Conservation (phyloP, 1,284 basidiomycete species). For the Cutaneotrichosporon spelunceum region DNA sequence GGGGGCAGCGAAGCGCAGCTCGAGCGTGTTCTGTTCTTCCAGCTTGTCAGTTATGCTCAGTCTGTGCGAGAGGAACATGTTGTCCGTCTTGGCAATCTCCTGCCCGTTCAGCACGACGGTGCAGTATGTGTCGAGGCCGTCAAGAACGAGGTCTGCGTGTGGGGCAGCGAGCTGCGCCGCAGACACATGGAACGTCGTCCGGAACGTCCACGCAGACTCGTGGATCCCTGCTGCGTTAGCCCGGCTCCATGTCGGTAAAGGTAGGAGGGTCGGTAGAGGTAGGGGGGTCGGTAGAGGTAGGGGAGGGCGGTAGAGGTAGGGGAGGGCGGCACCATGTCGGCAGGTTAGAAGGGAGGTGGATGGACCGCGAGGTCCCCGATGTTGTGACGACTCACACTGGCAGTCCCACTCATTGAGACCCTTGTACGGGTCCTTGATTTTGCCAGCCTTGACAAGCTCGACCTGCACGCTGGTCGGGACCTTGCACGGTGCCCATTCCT, state of each 20-base stretch:
- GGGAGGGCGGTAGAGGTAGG: neutral
- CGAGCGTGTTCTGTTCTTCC: conserved; percentile 63
- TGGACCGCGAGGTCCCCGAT: neutral
- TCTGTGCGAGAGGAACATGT: conserved; percentile 74
- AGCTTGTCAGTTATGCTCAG: conserved; percentile 60
- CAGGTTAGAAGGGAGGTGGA: neutral
- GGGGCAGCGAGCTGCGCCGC: conserved; percentile 55
- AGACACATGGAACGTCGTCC: conserved; percentile 61
- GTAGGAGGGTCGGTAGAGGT: neutral
- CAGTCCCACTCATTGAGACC: conserved; percentile 80
- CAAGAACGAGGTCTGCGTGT: conserved; percentile 69
- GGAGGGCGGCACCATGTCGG: no score
- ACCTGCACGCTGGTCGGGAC: conserved; percentile 80
- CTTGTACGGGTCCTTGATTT: conserved; percentile 73
- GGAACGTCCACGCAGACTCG: conserved; percentile 81
- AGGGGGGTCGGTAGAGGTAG: neutral
- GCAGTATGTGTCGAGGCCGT: conserved; percentile 83
- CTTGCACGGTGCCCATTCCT: conserved; percentile 30
- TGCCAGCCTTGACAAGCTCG: conserved; percentile 67
- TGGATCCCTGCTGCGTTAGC: conserved; percentile 66
- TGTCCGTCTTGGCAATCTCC: conserved; percentile 61
- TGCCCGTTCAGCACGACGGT: conserved; percentile 67
- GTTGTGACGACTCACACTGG: conserved; percentile 61
- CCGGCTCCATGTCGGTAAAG: no score
- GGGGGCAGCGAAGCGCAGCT: conserved; percentile 69